These are phyloP conservation scores for Groenewaldozyma sp. DNA, from an alignment of 1,139 yeast genomes.

Conservation along the genomic window DNA sequence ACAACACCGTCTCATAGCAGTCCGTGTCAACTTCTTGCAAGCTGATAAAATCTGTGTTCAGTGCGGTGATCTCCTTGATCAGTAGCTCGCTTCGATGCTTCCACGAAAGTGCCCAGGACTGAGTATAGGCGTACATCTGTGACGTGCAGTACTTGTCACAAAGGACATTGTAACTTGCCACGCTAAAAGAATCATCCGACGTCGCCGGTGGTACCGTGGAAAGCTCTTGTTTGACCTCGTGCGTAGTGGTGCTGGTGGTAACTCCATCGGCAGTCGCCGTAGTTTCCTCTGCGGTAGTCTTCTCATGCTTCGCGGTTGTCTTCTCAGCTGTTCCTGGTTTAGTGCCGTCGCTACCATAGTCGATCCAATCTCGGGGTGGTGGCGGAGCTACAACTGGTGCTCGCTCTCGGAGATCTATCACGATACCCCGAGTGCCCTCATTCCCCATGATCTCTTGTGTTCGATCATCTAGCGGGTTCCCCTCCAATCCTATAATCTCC, in stretches of 20 bases:
- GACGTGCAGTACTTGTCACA: conserved; percentile 96
- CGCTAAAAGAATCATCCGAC: conserved; percentile 41
- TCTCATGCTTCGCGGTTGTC: not conserved
- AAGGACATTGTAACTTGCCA: conserved; percentile 80
- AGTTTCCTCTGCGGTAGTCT: conserved; percentile 22
- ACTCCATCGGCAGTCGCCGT: conserved; percentile 17
- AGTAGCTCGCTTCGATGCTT: conserved; percentile 75
- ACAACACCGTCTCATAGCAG: conserved; percentile 81
- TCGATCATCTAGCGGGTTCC: conserved; percentile 71
- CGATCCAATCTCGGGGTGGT: conserved; percentile 73
- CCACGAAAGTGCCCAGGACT: conserved; percentile 96
- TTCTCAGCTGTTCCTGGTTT: conserved; percentile 1
- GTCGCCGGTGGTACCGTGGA: not conserved
- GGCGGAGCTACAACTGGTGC: conserved; percentile 61
- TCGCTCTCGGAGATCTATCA: conserved; percentile 71
- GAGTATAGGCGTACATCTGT: conserved; percentile 86
- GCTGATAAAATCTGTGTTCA: conserved; percentile 71
- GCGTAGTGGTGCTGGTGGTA: not conserved
- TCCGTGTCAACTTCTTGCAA: conserved; percentile 92
- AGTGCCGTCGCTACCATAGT: conserved; percentile 44
- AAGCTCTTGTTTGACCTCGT: not conserved
- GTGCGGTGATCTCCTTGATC: conserved; percentile 58
- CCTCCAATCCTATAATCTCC: conserved; percentile 85
- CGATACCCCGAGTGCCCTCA: conserved; percentile 78
- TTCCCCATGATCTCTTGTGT: conserved; percentile 62